Base-by-base conservation (phyloP, 176 grass and related monocot species). In the Oryza nivara region DNA sequence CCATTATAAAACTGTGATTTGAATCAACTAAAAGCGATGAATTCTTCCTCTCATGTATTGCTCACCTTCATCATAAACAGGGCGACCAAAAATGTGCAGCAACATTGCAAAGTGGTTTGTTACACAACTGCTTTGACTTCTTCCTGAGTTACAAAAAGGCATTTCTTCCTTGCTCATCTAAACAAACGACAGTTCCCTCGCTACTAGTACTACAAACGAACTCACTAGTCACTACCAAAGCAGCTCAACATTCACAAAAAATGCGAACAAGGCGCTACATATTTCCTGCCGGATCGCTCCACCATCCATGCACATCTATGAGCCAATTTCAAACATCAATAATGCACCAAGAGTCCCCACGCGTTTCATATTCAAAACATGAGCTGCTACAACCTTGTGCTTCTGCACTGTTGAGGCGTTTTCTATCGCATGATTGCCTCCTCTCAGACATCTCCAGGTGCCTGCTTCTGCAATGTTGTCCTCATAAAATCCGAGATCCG, bases 401-500 rank as follows among this genome's bases (percentile, higher is more conserved):
- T 38, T 38, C 36, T 38, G 36, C 36, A 38, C 7, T 38, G 36
- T 38, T 38, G 36, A 58, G 54, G 17, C 54, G 52, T 19, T 56
- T 19, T 56, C 16, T 56, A 20, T 56, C 19, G 54, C 75, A 28
- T 19, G n/a, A 28, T 36, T 38, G 36, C 36, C 36, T 38, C 36
- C 11, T 61, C 83, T 84, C 70, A 85, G 0, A 44, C 67, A 4
- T 86, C 88, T 41, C 71, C 75, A 4, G 89, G 65, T 3, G 63
- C 70, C 32, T 88, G 84, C 72, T 92, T 86, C 83, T 90, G 79
- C 82, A 95, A 70, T 41, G 84, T 93, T 47, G 46, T 93, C 88
- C 95, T 93, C 78, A 91, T 82, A 79, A 95, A 94, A 80, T 95
- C 92, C 0, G 92, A 95, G 71, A 97, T 95, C 6, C 80, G 89